A percentile compares a stretch with the other conserved stretches of the same genome.
Evolutionary conservation across 805 yeast species (phyloP).

Genomic region (Priceomyces carsonii): DNA sequence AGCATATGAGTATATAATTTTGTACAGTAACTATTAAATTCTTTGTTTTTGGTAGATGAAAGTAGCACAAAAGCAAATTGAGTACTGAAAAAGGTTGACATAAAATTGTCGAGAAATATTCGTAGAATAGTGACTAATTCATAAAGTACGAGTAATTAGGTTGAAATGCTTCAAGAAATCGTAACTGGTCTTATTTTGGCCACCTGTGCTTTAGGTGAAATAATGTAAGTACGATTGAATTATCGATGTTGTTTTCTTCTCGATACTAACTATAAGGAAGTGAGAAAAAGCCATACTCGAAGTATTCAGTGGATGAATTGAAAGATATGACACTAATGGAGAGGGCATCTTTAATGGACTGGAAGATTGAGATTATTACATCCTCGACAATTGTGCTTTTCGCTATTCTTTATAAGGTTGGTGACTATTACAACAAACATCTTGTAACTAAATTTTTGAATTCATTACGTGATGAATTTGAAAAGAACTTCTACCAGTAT

Average conservation of each 20-base stretch:
- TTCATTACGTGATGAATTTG: slow-evolving; percentile 52
- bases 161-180: no score
- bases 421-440: slow-evolving; percentile 57
- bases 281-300: slow-evolving; percentile 15
- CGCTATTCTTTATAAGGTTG: slow-evolving; percentile 53
- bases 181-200: background rate
- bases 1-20: background rate
- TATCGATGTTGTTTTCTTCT: no score
- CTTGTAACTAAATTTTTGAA: slow-evolving; percentile 55
- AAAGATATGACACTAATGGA: slow-evolving; percentile 55
- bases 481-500: slow-evolving; percentile 74
- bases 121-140: no score
- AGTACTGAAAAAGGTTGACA: background rate
- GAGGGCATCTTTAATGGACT: slow-evolving; percentile 64
- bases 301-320: slow-evolving; percentile 53
- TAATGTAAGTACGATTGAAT: slow-evolving; percentile 6
- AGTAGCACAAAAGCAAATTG: slow-evolving; percentile 4
- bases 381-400: slow-evolving; percentile 51
- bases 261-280: slow-evolving; percentile 3
- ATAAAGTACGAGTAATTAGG: no score
- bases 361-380: slow-evolving; percentile 72
- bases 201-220: slow-evolving; percentile 5
- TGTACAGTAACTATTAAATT: slow-evolving; percentile 2
- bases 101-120: background rate
- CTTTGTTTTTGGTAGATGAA: background rate